These are phyloP conservation scores for Asterophora lycoperdoides DNA, from an alignment of 768 basidiomycete species.

Conservation along the genomic window DNA sequence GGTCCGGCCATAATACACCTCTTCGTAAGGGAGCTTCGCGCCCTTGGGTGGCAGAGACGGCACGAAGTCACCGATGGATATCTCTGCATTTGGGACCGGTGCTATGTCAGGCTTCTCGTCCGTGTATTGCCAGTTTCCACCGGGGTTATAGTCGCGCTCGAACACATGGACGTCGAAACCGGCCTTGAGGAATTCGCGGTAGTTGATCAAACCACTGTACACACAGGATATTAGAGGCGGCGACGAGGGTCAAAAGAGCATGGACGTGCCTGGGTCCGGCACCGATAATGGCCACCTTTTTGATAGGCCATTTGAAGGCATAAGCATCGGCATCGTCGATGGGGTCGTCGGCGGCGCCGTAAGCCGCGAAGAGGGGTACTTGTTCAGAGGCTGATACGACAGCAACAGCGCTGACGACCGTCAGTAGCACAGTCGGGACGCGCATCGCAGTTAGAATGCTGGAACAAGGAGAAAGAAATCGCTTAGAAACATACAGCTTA, in stretches of 20 bases:
- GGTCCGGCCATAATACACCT: constrained; percentile 22
- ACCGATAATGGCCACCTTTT: constrained; percentile 36
- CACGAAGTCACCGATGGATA: constrained; percentile 29
- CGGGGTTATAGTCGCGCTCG: constrained; percentile 35
- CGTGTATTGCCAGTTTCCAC: constrained; percentile 42
- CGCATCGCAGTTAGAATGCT: too few relatives aligned
- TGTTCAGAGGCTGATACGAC: background rate
- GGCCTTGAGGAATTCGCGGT: constrained; percentile 30
- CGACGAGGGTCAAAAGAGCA: too few relatives aligned
- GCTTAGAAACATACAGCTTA: too few relatives aligned
- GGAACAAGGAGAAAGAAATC: too few relatives aligned
- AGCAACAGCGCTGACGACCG: too few relatives aligned
- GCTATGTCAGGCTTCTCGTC: constrained; percentile 32
- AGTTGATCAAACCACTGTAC: constrained; percentile 33
- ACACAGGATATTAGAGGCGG: background rate
- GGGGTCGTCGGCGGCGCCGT: too few relatives aligned
- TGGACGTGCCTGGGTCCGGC: constrained; percentile 34
- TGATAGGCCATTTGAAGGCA: constrained; percentile 34
- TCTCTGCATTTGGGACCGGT: constrained; percentile 32
- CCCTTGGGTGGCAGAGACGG: constrained; percentile 35
- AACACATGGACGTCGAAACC: constrained; percentile 35
- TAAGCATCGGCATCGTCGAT: constrained; percentile 17
- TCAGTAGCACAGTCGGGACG: too few relatives aligned
- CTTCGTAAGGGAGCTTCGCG: constrained; percentile 25
- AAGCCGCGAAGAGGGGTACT: background rate